Conservation (phyloP, 2,329 filamentous ascomycete genomes). For the Spiromastix sp. region DNA sequence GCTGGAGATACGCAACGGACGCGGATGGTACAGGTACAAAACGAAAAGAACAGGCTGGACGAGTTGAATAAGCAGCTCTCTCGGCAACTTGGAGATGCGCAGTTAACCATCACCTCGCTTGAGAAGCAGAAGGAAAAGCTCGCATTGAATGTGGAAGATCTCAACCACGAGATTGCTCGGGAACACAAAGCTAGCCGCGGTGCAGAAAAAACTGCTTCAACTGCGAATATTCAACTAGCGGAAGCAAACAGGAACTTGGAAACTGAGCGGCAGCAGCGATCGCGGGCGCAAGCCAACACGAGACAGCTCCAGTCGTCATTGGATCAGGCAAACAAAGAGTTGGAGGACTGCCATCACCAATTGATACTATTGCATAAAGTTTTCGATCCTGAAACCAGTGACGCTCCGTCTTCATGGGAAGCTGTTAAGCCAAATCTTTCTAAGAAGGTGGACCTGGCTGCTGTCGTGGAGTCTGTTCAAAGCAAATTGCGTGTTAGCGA, state of each 20-base stretch:
- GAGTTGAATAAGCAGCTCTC: constrained; percentile 72
- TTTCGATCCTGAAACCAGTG: constrained; percentile 65
- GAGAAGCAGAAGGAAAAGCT: constrained; percentile 95
- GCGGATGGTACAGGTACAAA: constrained; percentile 64
- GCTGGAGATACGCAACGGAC: constrained; percentile 74
- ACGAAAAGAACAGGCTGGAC: constrained; percentile 72
- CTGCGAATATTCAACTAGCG: constrained; percentile 68
- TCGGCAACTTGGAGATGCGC: constrained; percentile 76
- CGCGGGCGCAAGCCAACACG: constrained; percentile 75
- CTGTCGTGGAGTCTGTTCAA: constrained; percentile 80
- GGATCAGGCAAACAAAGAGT: constrained; percentile 69
- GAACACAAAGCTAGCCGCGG: constrained; percentile 84
- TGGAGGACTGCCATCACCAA: constrained; percentile 68
- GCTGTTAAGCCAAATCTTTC: constrained; percentile 58
- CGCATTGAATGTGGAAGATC: constrained; percentile 74
- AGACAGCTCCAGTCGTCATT: constrained; percentile 69
- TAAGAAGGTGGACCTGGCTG: constrained; percentile 62
- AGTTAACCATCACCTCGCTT: constrained; percentile 68
- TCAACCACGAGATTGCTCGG: constrained; percentile 81
- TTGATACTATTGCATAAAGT: constrained; percentile 75
- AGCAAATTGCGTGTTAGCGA: constrained; percentile 76
- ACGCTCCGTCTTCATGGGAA: constrained; percentile 58
- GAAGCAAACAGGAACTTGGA: constrained; percentile 85
- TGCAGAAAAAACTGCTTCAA: constrained; percentile 79
- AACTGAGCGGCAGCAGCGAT: constrained; percentile 74